Percentiles rank a stretch among this genome's conserved stretches.
Conservation (phyloP, 805 yeast species). For the Barnettozyma vustinii region DNA sequence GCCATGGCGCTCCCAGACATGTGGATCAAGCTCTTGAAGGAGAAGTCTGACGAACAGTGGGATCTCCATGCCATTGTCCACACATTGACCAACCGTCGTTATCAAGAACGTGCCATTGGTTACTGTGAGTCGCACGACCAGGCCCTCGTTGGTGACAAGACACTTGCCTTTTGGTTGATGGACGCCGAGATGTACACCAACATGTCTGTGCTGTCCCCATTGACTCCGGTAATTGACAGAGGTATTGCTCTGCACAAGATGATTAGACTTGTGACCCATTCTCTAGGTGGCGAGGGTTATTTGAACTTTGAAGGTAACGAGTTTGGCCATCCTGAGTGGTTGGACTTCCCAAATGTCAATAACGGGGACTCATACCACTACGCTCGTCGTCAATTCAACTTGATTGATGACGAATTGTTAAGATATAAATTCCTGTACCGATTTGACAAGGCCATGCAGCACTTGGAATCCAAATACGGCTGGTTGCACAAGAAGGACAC, state of each 20-base stretch:
- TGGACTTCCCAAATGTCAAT: conserved; percentile 91
- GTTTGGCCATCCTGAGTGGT: conserved; percentile 99
- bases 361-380: conserved; percentile 86
- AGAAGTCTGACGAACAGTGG: conserved; percentile 84
- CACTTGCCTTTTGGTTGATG: conserved; percentile 97
- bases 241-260: conserved; percentile 89
- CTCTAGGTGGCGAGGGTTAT: conserved; percentile 96
- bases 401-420: conserved; percentile 72
- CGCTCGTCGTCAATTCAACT: conserved; percentile 91
- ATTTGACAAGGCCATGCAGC: conserved; percentile 87
- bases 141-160: conserved; percentile 95
- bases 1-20: conserved; percentile 98
- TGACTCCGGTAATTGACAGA: conserved; percentile 77
- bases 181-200: conserved; percentile 97
- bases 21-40: conserved; percentile 96
- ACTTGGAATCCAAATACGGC: conserved; percentile 59
- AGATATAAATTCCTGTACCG: conserved; percentile 71
- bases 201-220: conserved; percentile 73
- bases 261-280: conserved; percentile 81
- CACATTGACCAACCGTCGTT: conserved; percentile 83
- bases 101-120: conserved; percentile 82
- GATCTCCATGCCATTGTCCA: conserved; percentile 73
- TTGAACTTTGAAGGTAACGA: conserved; percentile 96
- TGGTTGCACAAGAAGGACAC: conserved; percentile 72
- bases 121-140: conserved; percentile 97